phyloP scores from a whole-genome alignment of 2,329 filamentous ascomycete genomes.

The Trichothecium roseum region DNA sequence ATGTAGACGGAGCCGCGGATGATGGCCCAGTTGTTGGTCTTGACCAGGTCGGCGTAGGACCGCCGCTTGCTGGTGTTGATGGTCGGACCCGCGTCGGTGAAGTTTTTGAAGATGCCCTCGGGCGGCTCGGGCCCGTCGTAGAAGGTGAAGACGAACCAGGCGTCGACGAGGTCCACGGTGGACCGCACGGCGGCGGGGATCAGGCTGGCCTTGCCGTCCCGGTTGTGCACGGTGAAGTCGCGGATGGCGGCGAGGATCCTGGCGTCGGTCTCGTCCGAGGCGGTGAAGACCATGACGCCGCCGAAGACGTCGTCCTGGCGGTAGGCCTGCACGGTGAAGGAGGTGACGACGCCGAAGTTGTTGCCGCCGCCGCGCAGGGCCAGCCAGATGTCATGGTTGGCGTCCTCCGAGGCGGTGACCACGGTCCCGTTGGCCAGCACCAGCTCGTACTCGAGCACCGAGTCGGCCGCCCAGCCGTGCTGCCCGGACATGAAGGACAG shows the following conservation, averaged over 20 bases:
- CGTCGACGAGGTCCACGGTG: conserved; percentile 25
- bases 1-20: conserved; percentile 8
- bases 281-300: conserved; percentile 26
- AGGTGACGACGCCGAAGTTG: conserved; percentile 11
- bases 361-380: conserved; percentile 8
- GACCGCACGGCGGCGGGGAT: conserved; percentile 41
- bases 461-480: conserved; percentile 13
- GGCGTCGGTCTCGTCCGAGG: conserved; percentile 16
- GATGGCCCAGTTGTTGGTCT: conserved; percentile 14
- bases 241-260: conserved; percentile 34
- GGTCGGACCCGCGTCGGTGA: conserved; percentile 14
- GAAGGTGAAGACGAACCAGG: conserved; percentile 52
- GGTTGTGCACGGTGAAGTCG: conserved; percentile 46
- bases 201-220: conserved; percentile 48
- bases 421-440: conserved; percentile 6
- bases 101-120: conserved; percentile 42
- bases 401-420: conserved; percentile 3
- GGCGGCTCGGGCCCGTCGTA: conserved; percentile 48
- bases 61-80: conserved; percentile 36
- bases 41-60: conserved; percentile 32
- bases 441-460: conserved; percentile 14
- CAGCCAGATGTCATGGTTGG: conserved; percentile 5
- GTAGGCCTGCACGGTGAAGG: conserved; percentile 31
- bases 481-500: conserved; percentile 12
- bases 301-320: conserved; percentile 29